Evolutionary conservation across 176 grass and related monocot species (phyloP).

Genomic region (Tillandsia leiboldiana): DNA sequence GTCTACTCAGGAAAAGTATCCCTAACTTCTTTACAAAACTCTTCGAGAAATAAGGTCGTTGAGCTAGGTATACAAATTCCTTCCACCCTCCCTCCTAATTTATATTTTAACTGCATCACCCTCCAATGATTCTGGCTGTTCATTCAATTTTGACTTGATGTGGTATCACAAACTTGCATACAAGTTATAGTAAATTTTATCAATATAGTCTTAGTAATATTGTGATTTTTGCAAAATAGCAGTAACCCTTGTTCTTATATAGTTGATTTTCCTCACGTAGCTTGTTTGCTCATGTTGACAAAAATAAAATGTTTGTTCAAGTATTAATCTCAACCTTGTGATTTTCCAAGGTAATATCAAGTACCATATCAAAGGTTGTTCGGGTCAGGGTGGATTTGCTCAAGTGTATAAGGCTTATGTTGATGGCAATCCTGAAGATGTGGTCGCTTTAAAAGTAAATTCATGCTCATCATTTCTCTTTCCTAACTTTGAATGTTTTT

Average conservation of each 20-base stretch:
- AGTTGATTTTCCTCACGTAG: background rate
- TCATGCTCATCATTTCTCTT: background rate
- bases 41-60: conserved; percentile 61
- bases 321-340: conserved; percentile 20
- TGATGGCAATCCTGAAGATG: conserved; percentile 57
- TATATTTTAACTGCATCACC: background rate
- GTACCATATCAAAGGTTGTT: conserved; percentile 80
- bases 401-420: conserved; percentile 75
- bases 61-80: conserved; percentile 56
- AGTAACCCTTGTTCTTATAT: background rate
- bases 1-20: conserved; percentile 65
- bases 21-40: conserved; percentile 52
- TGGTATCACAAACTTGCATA: background rate
- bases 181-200: background rate
- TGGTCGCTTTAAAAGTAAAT: conserved; percentile 77
- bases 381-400: conserved; percentile 75
- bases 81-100: background rate
- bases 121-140: background rate
- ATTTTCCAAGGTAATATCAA: conserved; percentile 49
- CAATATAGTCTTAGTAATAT: background rate
- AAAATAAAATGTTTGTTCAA: conserved; percentile 17
- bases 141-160: background rate
- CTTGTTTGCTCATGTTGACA: conserved; percentile 3
- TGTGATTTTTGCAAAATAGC: background rate
- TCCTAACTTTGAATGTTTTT: background rate